Conservation (phyloP, 805 yeast genomes). For the Zygotorulaspora chibaensis region DNA sequence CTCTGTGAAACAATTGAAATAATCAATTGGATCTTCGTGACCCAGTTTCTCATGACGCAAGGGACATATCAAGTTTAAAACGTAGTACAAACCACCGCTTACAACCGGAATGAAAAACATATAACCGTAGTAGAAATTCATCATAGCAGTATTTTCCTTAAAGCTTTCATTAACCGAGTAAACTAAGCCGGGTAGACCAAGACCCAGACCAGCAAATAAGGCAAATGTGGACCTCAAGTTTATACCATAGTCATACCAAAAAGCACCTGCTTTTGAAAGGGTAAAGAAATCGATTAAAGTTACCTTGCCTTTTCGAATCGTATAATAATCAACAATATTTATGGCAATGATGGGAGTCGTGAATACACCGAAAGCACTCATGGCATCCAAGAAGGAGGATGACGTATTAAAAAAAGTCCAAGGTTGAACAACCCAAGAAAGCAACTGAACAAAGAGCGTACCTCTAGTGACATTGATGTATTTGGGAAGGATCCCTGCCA, state of each 20-base stretch:
- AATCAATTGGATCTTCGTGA: constrained; percentile 19
- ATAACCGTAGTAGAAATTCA: constrained; percentile 23
- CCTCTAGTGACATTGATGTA: constrained; percentile 38
- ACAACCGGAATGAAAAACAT: constrained; percentile 22
- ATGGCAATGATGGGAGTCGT: constrained; percentile 38
- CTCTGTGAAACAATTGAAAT: constrained; percentile 23
- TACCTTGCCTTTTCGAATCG: constrained; percentile 32
- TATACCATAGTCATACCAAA: constrained; percentile 21
- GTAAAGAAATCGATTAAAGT: constrained; percentile 37
- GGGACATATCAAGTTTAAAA: constrained; percentile 15
- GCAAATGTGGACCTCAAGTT: constrained; percentile 17
- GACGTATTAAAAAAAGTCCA: constrained; percentile 40
- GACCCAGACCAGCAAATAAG: constrained; percentile 14
- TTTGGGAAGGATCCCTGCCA: constrained; percentile 36
- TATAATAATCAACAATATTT: constrained; percentile 36
- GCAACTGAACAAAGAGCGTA: constrained; percentile 33
- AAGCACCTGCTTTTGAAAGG: constrained; percentile 19
- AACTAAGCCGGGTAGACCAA: constrained; percentile 23
- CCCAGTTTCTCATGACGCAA: constrained; percentile 15
- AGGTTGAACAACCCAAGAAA: constrained; percentile 40
- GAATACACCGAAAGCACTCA: constrained; percentile 39
- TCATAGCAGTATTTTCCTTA: constrained; percentile 15
- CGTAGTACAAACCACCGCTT: constrained; percentile 15
- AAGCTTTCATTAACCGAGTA: constrained; percentile 15
- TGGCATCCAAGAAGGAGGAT: constrained; percentile 35